Percentiles rank a stretch among this genome's conserved stretches.
These are phyloP conservation scores for Grifola frondosa DNA, from an alignment of 1,284 basidiomycete genomes.

Conservation along the genomic window DNA sequence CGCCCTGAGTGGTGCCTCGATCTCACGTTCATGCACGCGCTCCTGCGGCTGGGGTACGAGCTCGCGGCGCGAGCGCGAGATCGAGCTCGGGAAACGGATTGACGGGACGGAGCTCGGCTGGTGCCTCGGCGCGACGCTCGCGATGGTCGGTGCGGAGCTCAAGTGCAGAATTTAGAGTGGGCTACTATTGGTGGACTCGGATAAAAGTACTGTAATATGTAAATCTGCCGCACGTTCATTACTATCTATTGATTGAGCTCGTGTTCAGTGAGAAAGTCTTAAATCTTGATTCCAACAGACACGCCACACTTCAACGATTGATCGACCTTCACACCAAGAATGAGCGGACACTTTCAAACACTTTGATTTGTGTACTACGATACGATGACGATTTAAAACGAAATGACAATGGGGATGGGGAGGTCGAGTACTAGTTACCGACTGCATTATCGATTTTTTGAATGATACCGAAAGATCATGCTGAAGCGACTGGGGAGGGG, in stretches of 20 bases:
- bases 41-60: conserved; percentile 85
- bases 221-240: too few species aligned
- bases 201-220: too few species aligned
- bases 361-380: too few species aligned
- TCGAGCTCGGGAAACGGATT: conserved; percentile 87
- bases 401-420: conserved; percentile 9
- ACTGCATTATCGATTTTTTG: conserved; percentile 20
- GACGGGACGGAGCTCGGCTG: conserved; percentile 93
- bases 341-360: too few species aligned
- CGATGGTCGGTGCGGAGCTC: conserved; percentile 64
- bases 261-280: too few species aligned
- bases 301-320: too few species aligned
- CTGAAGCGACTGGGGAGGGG: conserved; percentile 20
- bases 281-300: too few species aligned
- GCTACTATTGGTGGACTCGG: neutral
- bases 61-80: conserved; percentile 64
- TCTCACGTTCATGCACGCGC: conserved; percentile 90
- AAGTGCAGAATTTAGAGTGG: conserved; percentile 42
- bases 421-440: conserved; percentile 15
- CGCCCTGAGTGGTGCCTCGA: conserved; percentile 96
- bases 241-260: too few species aligned
- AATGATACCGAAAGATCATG: conserved; percentile 2
- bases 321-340: too few species aligned
- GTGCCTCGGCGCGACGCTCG: conserved; percentile 85
- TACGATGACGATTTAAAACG: neutral